These are phyloP conservation scores for Fonsecaea monophora DNA, from an alignment of 2,329 filamentous ascomycete genomes.

Conservation along the genomic window DNA sequence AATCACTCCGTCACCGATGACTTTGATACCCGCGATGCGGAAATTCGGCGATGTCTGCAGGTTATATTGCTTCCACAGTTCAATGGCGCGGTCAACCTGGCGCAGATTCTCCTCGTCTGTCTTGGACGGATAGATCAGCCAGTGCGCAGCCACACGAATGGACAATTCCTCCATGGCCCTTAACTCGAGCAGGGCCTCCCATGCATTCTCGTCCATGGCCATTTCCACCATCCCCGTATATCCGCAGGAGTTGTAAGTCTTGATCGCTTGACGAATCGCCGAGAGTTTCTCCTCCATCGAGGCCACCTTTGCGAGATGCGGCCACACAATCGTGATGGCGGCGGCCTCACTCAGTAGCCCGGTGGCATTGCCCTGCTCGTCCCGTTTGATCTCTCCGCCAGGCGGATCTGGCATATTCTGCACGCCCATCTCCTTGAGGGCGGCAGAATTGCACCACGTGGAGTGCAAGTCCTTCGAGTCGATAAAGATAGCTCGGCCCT, in stretches of 20 bases:
- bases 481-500: slow-evolving; percentile 55
- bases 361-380: slow-evolving; percentile 52
- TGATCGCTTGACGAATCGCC: slow-evolving; percentile 51
- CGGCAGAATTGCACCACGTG: slow-evolving; percentile 58
- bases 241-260: slow-evolving; percentile 53
- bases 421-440: slow-evolving; percentile 54
- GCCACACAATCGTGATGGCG: slow-evolving; percentile 55
- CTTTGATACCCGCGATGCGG: slow-evolving; percentile 57
- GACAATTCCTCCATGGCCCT: slow-evolving; percentile 47
- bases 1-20: slow-evolving; percentile 59
- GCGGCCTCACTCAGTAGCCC: slow-evolving; percentile 57
- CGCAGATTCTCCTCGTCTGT: slow-evolving; percentile 49
- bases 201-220: slow-evolving; percentile 60
- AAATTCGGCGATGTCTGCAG: slow-evolving; percentile 50
- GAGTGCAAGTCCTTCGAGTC: slow-evolving; percentile 60
- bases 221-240: slow-evolving; percentile 60
- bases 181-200: slow-evolving; percentile 53
- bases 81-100: slow-evolving; percentile 56
- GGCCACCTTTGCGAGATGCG: slow-evolving; percentile 52
- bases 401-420: slow-evolving; percentile 51
- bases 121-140: slow-evolving; percentile 54
- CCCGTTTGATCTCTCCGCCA: slow-evolving; percentile 57
- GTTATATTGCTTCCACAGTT: slow-evolving; percentile 51
- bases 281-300: slow-evolving; percentile 53
- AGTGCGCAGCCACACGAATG: slow-evolving; percentile 56